Evolutionary conservation across 805 yeast genomes (phyloP).

Genomic region (Yamadazyma tumulicola): DNA sequence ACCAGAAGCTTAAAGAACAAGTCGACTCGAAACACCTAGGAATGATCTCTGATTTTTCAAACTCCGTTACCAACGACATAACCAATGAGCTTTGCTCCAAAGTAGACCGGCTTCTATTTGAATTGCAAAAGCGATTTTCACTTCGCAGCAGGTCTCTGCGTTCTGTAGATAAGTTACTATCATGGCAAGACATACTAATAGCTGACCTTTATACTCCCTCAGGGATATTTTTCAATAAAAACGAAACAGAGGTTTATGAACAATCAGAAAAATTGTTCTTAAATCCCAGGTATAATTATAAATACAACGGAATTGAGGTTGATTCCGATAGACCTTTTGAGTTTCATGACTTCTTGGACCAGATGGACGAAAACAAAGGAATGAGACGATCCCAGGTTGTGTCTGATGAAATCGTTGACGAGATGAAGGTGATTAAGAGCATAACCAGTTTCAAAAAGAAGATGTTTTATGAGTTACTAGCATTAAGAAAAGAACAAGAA

Average conservation of each 20-base stretch:
- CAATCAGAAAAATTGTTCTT: conserved; percentile 25
- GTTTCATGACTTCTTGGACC: conserved; percentile 7
- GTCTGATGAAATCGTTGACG: neutral
- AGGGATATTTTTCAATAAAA: conserved; percentile 5
- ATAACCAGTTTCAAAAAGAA: conserved; percentile 4
- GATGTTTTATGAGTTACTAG: conserved; percentile 3
- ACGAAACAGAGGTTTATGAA: conserved; percentile 16
- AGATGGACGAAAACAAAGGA: conserved; percentile 4
- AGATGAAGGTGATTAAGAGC: neutral
- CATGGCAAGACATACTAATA: conserved; percentile 29
- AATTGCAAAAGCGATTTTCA: too few species aligned
- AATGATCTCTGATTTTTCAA: conserved; percentile 5
- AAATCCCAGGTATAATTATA: conserved; percentile 23
- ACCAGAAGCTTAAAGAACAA: too few species aligned
- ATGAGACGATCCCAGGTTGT: neutral
- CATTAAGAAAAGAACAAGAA: conserved; percentile 1
- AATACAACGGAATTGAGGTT: conserved; percentile 18
- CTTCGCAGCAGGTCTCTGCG: too few species aligned
- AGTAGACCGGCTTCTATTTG: conserved; percentile 5
- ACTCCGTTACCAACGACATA: conserved; percentile 4
- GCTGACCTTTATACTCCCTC: conserved; percentile 18
- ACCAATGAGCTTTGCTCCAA: conserved; percentile 5
- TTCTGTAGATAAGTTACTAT: conserved; percentile 4
- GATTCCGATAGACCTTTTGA: conserved; percentile 9
- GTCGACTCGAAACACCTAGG: too few species aligned